phyloP scores from a whole-genome alignment of 2,329 filamentous ascomycete genomes.

The Cladophialophora yegresii region DNA sequence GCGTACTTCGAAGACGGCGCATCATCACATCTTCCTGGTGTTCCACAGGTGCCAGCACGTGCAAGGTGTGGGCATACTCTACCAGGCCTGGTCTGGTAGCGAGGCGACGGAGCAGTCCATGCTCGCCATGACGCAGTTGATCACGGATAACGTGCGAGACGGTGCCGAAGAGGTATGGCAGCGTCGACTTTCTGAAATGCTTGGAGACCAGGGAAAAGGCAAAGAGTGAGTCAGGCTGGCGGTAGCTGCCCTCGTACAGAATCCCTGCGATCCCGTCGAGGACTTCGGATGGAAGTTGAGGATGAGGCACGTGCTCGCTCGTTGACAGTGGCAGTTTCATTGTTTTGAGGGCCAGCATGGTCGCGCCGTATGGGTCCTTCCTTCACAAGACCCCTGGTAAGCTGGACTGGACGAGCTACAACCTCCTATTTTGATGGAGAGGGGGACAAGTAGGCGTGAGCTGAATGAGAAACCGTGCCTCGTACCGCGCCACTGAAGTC shows the following conservation, averaged over 20 bases:
- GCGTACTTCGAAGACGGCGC: background rate
- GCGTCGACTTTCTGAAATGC: conserved; percentile 25
- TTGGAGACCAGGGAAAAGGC: conserved; percentile 25
- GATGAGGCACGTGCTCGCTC: conserved; percentile 22
- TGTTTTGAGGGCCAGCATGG: conserved; percentile 29
- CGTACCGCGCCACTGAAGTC: background rate
- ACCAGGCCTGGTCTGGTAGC: conserved; percentile 24
- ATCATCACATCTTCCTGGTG: background rate
- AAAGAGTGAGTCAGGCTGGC: conserved; percentile 21
- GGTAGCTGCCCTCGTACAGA: conserved; percentile 22
- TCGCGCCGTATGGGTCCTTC: no score
- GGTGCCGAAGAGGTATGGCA: conserved; percentile 26
- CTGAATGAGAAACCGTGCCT: background rate
- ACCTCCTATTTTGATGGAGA: background rate
- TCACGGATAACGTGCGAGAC: conserved; percentile 28
- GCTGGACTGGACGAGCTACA: background rate
- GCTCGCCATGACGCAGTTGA: conserved; percentile 13
- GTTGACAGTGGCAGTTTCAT: conserved; percentile 20
- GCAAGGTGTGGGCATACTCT: conserved; percentile 22
- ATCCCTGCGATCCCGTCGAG: conserved; percentile 26
- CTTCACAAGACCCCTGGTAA: background rate
- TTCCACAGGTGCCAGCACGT: conserved; percentile 17
- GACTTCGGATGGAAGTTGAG: conserved; percentile 28
- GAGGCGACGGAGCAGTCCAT: conserved; percentile 18
- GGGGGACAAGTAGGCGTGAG: background rate